Evolutionary conservation across 2,329 filamentous ascomycete genomes (phyloP).

Genomic region (Arthrobotrys conoides): DNA sequence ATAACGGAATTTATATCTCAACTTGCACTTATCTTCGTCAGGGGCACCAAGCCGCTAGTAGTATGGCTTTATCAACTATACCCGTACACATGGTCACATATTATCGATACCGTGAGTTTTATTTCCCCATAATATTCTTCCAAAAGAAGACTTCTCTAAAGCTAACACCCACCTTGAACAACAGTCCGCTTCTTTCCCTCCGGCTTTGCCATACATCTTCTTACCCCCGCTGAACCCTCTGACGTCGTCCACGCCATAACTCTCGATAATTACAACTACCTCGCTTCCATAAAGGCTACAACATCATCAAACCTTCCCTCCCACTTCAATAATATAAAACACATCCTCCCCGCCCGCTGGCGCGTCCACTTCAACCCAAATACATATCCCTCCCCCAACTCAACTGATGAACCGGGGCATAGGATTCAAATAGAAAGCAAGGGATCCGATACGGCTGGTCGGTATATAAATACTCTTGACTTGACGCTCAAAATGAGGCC

Average conservation of each 20-base stretch:
- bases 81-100: constrained; percentile 97
- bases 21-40: constrained; percentile 94
- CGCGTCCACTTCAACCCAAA: constrained; percentile 72
- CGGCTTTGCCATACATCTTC: constrained; percentile 83
- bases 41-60: constrained; percentile 79
- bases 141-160: background rate
- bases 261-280: constrained; percentile 72
- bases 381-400: constrained; percentile 58
- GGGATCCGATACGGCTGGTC: constrained; percentile 71
- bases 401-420: constrained; percentile 67
- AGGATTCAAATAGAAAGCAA: constrained; percentile 86
- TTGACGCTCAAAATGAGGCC: constrained; percentile 74
- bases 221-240: constrained; percentile 84
- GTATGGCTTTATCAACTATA: constrained; percentile 78
- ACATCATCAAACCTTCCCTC: constrained; percentile 66
- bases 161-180: background rate
- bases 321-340: constrained; percentile 40
- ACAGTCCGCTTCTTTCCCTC: constrained; percentile 88
- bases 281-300: constrained; percentile 69
- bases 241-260: constrained; percentile 89
- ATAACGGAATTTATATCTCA: constrained; percentile 95
- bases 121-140: background rate
- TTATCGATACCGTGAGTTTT: constrained; percentile 80
- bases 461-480: constrained; percentile 89
- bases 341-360: constrained; percentile 77